phyloP scores from a whole-genome alignment of 768 basidiomycete genomes.

The Termitomyces heimii region DNA sequence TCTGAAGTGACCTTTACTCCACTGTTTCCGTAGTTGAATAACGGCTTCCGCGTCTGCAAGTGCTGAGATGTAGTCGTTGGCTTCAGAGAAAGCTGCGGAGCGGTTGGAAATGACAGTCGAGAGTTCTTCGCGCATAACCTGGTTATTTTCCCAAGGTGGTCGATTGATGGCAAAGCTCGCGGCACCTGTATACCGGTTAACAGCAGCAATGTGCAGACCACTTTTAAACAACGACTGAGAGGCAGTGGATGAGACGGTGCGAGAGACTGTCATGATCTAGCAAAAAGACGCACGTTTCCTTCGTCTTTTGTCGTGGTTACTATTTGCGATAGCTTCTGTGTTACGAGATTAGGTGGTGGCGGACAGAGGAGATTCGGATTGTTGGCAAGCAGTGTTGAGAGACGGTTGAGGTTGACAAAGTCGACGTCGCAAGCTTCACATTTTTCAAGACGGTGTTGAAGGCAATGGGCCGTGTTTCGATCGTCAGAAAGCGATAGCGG shows the following conservation, averaged over 20 bases:
- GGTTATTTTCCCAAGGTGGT: conserved; percentile 85
- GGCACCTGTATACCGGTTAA: conserved; percentile 54
- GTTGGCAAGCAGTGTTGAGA: conserved; percentile 61
- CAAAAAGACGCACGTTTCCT: conserved; percentile 70
- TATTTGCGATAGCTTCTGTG: conserved; percentile 67
- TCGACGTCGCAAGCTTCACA: conserved; percentile 72
- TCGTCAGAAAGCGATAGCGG: conserved; percentile 51
- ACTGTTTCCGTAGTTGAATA: conserved; percentile 74
- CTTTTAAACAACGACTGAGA: conserved; percentile 74
- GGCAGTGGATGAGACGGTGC: conserved; percentile 18
- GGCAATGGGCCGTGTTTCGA: conserved; percentile 53
- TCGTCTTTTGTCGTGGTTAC: conserved; percentile 85
- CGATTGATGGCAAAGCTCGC: conserved; percentile 75
- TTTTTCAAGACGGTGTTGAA: conserved; percentile 62
- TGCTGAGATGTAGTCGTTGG: conserved; percentile 69
- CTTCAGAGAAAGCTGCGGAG: conserved; percentile 78
- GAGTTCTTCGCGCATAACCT: conserved; percentile 83
- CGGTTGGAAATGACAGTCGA: conserved; percentile 89
- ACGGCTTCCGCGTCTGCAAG: conserved; percentile 90
- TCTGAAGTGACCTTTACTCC: conserved; percentile 96
- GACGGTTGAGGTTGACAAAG: conserved; percentile 69
- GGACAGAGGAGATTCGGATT: conserved; percentile 73
- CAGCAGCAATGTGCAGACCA: conserved; percentile 62
- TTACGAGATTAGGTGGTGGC: conserved; percentile 74
- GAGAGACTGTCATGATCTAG: not conserved